phyloP scores from a whole-genome alignment of 2,329 filamentous ascomycete species.

The Cladosporium sp. region DNA sequence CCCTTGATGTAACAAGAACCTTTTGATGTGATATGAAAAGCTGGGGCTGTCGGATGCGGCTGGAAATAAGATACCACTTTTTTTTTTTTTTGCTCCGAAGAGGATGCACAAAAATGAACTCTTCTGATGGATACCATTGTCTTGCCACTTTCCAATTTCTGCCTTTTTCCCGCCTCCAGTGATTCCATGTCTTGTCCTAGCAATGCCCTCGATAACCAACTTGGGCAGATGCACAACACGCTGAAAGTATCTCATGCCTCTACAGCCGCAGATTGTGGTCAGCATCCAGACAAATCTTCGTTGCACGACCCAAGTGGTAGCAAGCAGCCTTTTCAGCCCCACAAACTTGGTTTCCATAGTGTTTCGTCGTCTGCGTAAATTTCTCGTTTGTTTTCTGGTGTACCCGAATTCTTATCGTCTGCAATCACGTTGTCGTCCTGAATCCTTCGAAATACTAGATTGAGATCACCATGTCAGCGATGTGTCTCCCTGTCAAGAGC shows the following conservation, averaged over 20 bases:
- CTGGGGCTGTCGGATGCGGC: conserved; percentile 2
- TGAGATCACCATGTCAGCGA: background rate
- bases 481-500: background rate
- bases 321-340: no score
- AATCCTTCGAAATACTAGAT: conserved; percentile 35
- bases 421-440: conserved; percentile 15
- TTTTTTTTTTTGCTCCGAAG: conserved; percentile 3
- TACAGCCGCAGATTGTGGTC: no score
- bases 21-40: conserved; percentile 13
- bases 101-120: conserved; percentile 4
- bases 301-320: no score
- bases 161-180: background rate
- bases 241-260: no score
- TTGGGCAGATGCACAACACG: no score
- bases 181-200: background rate
- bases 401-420: no score
- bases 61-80: conserved; percentile 10
- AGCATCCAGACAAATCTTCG: no score
- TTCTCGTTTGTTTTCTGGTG: no score
- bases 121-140: conserved; percentile 4
- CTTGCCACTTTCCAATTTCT: background rate
- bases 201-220: no score
- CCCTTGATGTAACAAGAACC: conserved; percentile 3
- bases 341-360: no score
- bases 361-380: no score